phyloP scores from a whole-genome alignment of 306 rosid species.

The Lithocarpus polystachyus region DNA sequence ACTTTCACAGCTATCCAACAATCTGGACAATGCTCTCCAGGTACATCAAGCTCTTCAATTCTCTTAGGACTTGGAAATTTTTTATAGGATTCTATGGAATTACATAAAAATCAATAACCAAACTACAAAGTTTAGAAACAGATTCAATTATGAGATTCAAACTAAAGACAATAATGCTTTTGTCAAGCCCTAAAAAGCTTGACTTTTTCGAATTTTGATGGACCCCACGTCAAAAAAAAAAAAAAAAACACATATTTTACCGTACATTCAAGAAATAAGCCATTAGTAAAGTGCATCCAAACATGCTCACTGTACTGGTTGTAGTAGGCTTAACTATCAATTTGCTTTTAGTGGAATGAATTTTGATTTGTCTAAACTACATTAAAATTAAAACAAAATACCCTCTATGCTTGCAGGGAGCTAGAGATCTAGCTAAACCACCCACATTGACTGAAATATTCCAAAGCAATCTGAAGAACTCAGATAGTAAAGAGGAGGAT shows the following conservation, averaged over 20 bases:
- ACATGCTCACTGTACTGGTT: not conserved
- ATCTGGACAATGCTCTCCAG: conserved; percentile 80
- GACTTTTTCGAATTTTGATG: too few species aligned
- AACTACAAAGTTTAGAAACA: too few species aligned
- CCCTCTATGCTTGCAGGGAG: conserved; percentile 46
- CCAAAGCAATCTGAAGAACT: conserved; percentile 40
- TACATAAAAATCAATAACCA: not conserved
- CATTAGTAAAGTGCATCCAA: too few species aligned
- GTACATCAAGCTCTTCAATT: conserved; percentile 21
- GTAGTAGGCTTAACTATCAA: not conserved
- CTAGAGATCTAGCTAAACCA: conserved; percentile 70
- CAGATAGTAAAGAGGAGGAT: conserved; percentile 38
- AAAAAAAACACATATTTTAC: too few species aligned
- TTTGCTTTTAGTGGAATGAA: not conserved
- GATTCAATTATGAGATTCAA: too few species aligned
- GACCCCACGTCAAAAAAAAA: too few species aligned
- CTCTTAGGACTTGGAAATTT: not conserved
- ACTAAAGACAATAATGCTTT: too few species aligned
- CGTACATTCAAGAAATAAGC: too few species aligned
- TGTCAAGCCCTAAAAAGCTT: too few species aligned
- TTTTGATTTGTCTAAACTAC: not conserved
- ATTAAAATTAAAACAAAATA: not conserved
- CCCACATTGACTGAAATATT: conserved; percentile 82
- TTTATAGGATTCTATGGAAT: not conserved
- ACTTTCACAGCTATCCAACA: conserved; percentile 67